Percentiles rank a stretch among this genome's conserved stretches.
Evolutionary conservation across 257 asterid species (phyloP).

Genomic region (Solanum pinnatisectum): DNA sequence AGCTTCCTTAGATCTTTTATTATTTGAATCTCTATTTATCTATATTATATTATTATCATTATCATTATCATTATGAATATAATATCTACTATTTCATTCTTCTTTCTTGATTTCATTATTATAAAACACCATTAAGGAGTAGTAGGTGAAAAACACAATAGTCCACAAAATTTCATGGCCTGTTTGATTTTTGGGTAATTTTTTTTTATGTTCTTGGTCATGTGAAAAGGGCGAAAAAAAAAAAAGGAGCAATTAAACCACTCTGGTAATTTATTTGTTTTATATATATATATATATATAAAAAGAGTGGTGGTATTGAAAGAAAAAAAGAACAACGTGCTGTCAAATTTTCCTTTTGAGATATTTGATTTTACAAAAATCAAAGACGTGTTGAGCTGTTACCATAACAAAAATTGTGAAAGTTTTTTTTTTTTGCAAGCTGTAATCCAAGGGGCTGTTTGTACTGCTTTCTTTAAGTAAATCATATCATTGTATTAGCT

Average conservation of each 20-base stretch:
- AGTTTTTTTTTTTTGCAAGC: neutral
- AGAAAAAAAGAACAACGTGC: neutral
- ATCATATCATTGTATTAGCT: neutral
- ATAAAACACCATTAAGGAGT: neutral
- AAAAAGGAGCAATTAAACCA: neutral
- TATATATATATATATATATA: no score
- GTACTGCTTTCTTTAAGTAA: conserved; percentile 1
- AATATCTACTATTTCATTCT: neutral
- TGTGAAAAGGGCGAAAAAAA: neutral
- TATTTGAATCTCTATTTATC: neutral
- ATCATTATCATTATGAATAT: neutral
- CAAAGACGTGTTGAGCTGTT: conserved; percentile 59
- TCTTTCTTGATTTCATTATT: neutral
- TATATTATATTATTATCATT: neutral
- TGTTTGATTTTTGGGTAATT: neutral
- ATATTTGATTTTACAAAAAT: conserved; percentile 16
- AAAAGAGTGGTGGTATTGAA: neutral
- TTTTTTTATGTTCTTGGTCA: neutral
- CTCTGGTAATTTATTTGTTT: neutral
- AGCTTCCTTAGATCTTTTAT: neutral
- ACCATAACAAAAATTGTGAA: conserved; percentile 7
- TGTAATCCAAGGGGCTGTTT: neutral
- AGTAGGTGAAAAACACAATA: neutral
- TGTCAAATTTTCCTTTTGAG: neutral
- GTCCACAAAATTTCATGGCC: neutral